These are phyloP conservation scores for Xylariaceae sp. DNA, from an alignment of 2,329 filamentous ascomycete genomes.

Conservation along the genomic window DNA sequence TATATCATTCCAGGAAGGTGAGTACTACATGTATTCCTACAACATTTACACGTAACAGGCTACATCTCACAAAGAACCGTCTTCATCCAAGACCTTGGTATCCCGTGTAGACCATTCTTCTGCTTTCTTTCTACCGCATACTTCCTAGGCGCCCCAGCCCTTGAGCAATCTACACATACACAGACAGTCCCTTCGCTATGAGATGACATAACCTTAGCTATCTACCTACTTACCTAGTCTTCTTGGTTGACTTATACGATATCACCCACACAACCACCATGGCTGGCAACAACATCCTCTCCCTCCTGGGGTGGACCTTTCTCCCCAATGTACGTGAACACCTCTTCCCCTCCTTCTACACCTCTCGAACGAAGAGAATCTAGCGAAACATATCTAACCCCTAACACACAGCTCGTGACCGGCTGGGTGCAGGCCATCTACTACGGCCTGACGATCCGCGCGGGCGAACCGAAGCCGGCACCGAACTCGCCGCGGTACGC, in stretches of 20 bases:
- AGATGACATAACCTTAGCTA: neutral
- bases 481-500: conserved; percentile 70
- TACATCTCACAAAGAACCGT: neutral
- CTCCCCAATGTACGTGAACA: conserved; percentile 54
- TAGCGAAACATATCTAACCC: conserved; percentile 16
- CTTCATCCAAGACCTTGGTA: neutral
- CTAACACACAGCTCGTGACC: conserved; percentile 75
- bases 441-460: conserved; percentile 87
- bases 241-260: neutral
- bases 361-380: neutral
- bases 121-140: too few relatives aligned
- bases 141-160: too few relatives aligned
- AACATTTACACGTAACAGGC: neutral
- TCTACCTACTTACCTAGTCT: neutral
- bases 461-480: conserved; percentile 78
- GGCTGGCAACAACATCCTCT: conserved; percentile 51
- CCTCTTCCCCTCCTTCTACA: conserved; percentile 7
- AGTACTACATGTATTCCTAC: neutral
- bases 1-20: neutral
- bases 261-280: conserved; percentile 37
- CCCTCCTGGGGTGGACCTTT: conserved; percentile 60
- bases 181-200: neutral
- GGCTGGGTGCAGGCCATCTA: conserved; percentile 78
- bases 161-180: neutral
- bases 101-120: neutral